Evolutionary conservation across 2,329 filamentous ascomycete genomes (phyloP).

Genomic region (Cercospora beticola): DNA sequence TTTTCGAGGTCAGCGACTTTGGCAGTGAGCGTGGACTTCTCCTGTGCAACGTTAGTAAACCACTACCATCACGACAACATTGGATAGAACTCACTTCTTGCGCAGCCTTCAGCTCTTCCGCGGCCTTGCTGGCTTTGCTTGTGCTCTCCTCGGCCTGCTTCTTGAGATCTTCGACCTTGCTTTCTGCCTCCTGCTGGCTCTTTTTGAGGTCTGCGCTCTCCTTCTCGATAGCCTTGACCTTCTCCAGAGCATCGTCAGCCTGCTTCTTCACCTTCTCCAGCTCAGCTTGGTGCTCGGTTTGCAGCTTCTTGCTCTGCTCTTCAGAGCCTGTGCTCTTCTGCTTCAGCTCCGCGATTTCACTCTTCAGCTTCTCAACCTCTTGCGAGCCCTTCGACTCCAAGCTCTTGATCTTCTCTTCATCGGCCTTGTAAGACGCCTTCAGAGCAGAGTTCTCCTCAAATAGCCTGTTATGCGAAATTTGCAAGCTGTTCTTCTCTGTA

Average conservation of each 20-base stretch:
- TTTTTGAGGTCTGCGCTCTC: conserved; percentile 23
- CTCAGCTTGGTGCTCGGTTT: conserved; percentile 21
- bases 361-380: conserved; percentile 20
- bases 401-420: conserved; percentile 21
- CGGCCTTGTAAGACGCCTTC: conserved; percentile 17
- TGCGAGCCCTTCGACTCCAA: conserved; percentile 10
- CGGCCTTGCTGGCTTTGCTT: conserved; percentile 18
- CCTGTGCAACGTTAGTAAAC: conserved; percentile 11
- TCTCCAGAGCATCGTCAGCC: conserved; percentile 20
- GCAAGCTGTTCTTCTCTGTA: conserved; percentile 24
- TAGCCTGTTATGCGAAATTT: conserved; percentile 29
- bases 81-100: conserved; percentile 8
- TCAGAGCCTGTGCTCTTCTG: conserved; percentile 17
- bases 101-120: conserved; percentile 22
- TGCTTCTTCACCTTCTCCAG: conserved; percentile 21
- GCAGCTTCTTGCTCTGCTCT: conserved; percentile 23
- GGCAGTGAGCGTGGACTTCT: conserved; percentile 17
- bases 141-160: conserved; percentile 17
- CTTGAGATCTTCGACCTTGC: conserved; percentile 23
- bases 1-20: conserved; percentile 21
- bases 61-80: background rate
- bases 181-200: conserved; percentile 17
- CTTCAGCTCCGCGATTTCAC: conserved; percentile 24
- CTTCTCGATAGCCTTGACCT: conserved; percentile 22
- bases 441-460: conserved; percentile 26